A percentile compares a stretch with the other conserved stretches of the same genome.
phyloP scores from a whole-genome alignment of 208 protist species.

The Borovskyia barvae region DNA sequence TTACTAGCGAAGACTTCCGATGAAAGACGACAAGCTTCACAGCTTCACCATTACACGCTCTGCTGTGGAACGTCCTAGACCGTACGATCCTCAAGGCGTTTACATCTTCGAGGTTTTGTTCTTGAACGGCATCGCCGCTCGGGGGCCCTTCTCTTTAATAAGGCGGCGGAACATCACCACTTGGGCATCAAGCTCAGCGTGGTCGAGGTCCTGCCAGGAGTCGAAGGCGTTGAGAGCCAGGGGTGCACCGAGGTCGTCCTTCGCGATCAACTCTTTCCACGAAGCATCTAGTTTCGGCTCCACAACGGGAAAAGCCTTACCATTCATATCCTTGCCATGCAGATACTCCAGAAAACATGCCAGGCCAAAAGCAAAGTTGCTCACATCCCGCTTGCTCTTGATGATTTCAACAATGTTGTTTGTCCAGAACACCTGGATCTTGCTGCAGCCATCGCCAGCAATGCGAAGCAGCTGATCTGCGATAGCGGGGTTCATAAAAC shows the following conservation, averaged over 20 bases:
- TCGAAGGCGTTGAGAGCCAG: slow-evolving; percentile 37
- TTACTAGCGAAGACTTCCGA: too few relatives aligned
- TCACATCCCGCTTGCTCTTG: slow-evolving; percentile 3
- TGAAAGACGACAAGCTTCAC: too few relatives aligned
- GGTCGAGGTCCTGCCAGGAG: slow-evolving; percentile 27
- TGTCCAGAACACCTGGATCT: slow-evolving; percentile 41
- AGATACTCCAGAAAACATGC: slow-evolving; percentile 34
- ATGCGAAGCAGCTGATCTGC: slow-evolving; percentile 38
- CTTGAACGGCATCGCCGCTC: slow-evolving; percentile 29
- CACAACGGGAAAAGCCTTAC: slow-evolving; percentile 22
- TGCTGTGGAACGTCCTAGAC: too few relatives aligned
- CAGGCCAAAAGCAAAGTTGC: slow-evolving; percentile 35
- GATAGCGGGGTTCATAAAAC: slow-evolving; percentile 33
- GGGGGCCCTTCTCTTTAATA: slow-evolving; percentile 31
- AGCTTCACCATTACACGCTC: too few relatives aligned
- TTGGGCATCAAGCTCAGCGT: slow-evolving; percentile 24
- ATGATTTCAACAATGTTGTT: slow-evolving; percentile 25
- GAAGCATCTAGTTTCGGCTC: slow-evolving; percentile 27
- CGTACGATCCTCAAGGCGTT: too few relatives aligned
- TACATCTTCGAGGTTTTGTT: neutral
- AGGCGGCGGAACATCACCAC: slow-evolving; percentile 32
- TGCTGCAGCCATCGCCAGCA: slow-evolving; percentile 41
- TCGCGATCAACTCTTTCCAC: slow-evolving; percentile 24
- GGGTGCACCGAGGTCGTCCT: slow-evolving; percentile 10
- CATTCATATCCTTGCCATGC: slow-evolving; percentile 30